Evolutionary conservation across 2,329 filamentous ascomycete species (phyloP), one percentile per base, ranked within the genome.

Genomic region (Metarhizium sp.): DNA sequence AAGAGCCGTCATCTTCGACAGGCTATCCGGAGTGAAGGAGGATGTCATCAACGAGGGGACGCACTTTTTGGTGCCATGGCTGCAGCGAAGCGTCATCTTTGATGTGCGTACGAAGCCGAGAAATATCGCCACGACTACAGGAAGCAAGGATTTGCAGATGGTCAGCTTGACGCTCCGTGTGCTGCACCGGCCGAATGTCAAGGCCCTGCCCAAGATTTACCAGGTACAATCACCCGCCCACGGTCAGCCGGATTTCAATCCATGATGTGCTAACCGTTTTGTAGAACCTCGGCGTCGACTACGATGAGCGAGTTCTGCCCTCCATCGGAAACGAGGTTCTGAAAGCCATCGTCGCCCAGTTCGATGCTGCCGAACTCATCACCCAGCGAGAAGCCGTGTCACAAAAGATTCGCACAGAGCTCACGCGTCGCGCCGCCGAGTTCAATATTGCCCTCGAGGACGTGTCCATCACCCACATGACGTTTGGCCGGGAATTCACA

Each of bases 401-500:
- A 61, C 87, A 96, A 74, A 88, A 92, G 66, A 99, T 99, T 79
- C 91, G 90, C 59, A 81, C 82, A 64, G 94, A 99, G 71, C 85
- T 99, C 51, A 86, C 94, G 69, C 91, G 88, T 77, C 92, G 94
- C 67, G 94, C 94, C 50, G 78, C 86, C 67, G 94, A 99, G 74
- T 99, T 99, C 85, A 96, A 99, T 80, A 99, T 99, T 69, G 90
- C 91, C 32, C 89, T 99, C 54, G 94, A 99, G 76, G 94, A 99
- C 69, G 94, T 99, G 58, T 95, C 90, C 69, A 99, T 99, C 74
- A 99, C 94, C 59, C 94, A 99, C 81, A 99, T 99, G 94, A 99
- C 94, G 53, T 99, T 99, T 71, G 94, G 94, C 64, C 92, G 92
- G 74, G 94, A 99, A 75, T 99, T 99, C 80, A 99, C 94, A 59